These are phyloP conservation scores for Camelina sativa DNA, from an alignment of 345 rosid genomes.

Conservation along the genomic window DNA sequence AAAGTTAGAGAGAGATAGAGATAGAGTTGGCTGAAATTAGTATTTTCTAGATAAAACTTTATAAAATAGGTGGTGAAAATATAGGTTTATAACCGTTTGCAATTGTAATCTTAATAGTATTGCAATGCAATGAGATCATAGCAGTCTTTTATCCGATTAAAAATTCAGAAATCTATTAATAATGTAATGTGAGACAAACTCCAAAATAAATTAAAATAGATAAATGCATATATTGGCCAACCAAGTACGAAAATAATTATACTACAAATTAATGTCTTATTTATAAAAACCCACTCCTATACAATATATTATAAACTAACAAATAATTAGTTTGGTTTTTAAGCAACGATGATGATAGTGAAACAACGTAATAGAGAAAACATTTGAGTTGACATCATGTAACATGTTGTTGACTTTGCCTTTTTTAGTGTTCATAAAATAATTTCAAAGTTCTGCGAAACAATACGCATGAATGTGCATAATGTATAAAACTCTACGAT, in stretches of 20 bases:
- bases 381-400: background rate
- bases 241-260: background rate
- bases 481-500: background rate
- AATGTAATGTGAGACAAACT: background rate
- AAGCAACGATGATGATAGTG: background rate
- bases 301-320: background rate
- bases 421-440: background rate
- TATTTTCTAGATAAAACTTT: background rate
- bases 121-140: conserved; percentile 11
- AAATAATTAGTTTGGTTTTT: background rate
- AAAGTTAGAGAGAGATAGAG: conserved; percentile 27
- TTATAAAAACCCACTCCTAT: background rate
- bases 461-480: background rate
- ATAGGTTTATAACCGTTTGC: conserved; percentile 21
- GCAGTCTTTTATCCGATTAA: background rate
- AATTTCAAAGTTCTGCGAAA: background rate
- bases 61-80: conserved; percentile 19
- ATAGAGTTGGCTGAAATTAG: conserved; percentile 21
- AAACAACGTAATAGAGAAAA: background rate
- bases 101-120: background rate
- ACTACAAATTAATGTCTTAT: background rate
- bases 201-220: background rate
- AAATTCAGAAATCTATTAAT: background rate
- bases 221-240: background rate
- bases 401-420: background rate